Conservation (phyloP, 192 early-diverging fungal genomes). For the Gigaspora rosea region DNA sequence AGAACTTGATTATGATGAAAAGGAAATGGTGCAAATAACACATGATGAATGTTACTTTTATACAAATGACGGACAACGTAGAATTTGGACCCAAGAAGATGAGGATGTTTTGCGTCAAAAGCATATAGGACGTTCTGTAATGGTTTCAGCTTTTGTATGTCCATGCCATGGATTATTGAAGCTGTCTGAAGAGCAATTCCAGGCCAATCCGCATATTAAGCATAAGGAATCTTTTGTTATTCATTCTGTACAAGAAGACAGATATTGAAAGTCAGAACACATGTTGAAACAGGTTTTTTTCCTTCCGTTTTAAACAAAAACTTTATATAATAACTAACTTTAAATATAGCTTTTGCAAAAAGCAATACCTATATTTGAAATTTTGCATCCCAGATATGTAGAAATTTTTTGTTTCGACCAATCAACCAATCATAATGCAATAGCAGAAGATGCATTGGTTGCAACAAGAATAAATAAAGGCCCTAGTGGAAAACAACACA, state of each 20-base stretch:
- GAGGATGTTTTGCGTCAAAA: constrained; percentile 10
- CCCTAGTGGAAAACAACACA: constrained; percentile 22
- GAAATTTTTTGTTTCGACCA: constrained; percentile 39
- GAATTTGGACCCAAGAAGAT: constrained; percentile 24
- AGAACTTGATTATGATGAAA: not conserved
- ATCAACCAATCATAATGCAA: constrained; percentile 31
- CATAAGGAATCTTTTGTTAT: not conserved
- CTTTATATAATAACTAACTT: not conserved
- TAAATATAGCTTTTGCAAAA: not conserved
- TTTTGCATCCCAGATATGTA: constrained; percentile 20
- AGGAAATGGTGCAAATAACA: not conserved
- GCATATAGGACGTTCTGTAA: constrained; percentile 18
- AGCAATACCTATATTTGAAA: constrained; percentile 35
- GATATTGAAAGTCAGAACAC: constrained; percentile 6
- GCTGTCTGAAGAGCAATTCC: not conserved
- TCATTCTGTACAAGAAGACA: not conserved
- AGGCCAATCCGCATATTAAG: not conserved
- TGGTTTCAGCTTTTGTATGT: constrained; percentile 32
- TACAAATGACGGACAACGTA: not conserved
- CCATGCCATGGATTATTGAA: constrained; percentile 22
- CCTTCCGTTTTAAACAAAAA: not conserved
- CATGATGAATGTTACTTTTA: no score
- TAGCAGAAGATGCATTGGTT: constrained; percentile 35
- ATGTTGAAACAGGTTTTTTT: not conserved
- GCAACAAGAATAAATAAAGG: constrained; percentile 35